Evolutionary conservation across 495 filamentous ascomycete species (phyloP).

Genomic region (Trichoderma orchidacearum): DNA sequence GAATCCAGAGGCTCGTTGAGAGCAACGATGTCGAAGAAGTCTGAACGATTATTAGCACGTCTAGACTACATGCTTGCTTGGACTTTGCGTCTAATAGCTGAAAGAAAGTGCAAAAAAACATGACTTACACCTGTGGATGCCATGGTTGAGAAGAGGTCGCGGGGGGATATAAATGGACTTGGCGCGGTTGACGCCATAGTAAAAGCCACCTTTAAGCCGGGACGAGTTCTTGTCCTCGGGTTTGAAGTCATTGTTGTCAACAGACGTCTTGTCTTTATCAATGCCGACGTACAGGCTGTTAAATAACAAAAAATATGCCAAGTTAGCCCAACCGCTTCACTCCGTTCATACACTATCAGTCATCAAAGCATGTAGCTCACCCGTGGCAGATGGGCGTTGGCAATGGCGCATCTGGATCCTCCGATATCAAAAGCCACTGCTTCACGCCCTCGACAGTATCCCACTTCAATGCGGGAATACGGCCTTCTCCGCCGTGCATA

Average conservation of each 20-base stretch:
- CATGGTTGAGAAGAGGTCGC: slow-evolving; percentile 28
- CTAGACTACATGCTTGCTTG: background rate
- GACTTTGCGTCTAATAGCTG: background rate
- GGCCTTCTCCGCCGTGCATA: slow-evolving; percentile 24
- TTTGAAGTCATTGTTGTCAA: slow-evolving; percentile 26
- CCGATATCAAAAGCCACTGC: slow-evolving; percentile 33
- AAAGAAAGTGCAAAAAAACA: background rate
- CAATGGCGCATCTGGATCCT: slow-evolving; percentile 38
- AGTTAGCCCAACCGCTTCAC: background rate
- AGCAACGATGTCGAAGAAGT: slow-evolving; percentile 35
- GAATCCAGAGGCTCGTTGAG: slow-evolving; percentile 24
- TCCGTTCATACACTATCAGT: too few species aligned
- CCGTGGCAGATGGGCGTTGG: slow-evolving; percentile 32
- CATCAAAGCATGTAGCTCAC: slow-evolving; percentile 3
- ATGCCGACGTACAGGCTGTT: slow-evolving; percentile 32
- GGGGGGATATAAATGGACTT: slow-evolving; percentile 26
- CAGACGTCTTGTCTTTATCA: slow-evolving; percentile 17
- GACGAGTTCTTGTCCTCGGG: slow-evolving; percentile 9
- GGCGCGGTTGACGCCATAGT: slow-evolving; percentile 27
- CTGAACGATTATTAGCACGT: slow-evolving; percentile 1
- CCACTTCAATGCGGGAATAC: slow-evolving; percentile 32
- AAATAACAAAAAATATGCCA: background rate
- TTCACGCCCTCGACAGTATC: slow-evolving; percentile 17
- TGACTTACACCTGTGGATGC: slow-evolving; percentile 27
- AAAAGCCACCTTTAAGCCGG: slow-evolving; percentile 28